These are phyloP conservation scores for Turnera subulata DNA, from an alignment of 345 rosid species.

Conservation along the genomic window DNA sequence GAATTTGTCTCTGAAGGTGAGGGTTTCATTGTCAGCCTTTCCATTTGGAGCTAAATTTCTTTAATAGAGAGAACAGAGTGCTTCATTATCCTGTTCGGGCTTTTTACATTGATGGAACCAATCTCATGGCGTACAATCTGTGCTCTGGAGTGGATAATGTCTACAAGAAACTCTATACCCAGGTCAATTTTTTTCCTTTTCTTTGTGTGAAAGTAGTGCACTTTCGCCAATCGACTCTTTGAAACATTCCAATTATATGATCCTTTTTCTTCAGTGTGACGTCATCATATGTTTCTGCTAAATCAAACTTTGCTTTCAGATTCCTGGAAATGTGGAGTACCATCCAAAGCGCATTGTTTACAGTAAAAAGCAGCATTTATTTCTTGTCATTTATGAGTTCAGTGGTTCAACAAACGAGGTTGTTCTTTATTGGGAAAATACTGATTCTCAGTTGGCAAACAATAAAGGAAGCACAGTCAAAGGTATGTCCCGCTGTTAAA, in stretches of 20 bases:
- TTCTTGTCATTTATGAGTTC: conserved; percentile 83
- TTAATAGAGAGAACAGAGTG: conserved; percentile 83
- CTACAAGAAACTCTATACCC: conserved; percentile 81
- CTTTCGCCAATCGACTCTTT: conserved; percentile 3
- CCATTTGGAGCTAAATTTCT: conserved; percentile 97
- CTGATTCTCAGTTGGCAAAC: conserved; percentile 55
- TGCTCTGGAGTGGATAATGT: conserved; percentile 72
- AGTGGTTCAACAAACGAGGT: conserved; percentile 81
- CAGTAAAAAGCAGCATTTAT: conserved; percentile 67
- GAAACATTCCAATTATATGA: background rate
- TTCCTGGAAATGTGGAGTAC: conserved; percentile 77
- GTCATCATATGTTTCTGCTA: conserved; percentile 2
- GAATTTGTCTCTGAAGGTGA: conserved; percentile 27
- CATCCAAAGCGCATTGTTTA: conserved; percentile 67
- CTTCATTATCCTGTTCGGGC: conserved; percentile 95
- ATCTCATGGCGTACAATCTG: conserved; percentile 87
- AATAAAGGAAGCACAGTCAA: conserved; percentile 74
- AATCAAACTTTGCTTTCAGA: conserved; percentile 37
- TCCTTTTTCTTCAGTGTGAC: background rate
- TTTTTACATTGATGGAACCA: conserved; percentile 77
- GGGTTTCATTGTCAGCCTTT: conserved; percentile 64
- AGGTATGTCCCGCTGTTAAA: conserved; percentile 43
- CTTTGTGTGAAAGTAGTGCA: conserved; percentile 5
- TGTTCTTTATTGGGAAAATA: conserved; percentile 89
- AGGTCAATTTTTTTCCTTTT: conserved; percentile 43